phyloP scores from a whole-genome alignment of 108 stramenopile species.

The Cyclotella sp. region DNA sequence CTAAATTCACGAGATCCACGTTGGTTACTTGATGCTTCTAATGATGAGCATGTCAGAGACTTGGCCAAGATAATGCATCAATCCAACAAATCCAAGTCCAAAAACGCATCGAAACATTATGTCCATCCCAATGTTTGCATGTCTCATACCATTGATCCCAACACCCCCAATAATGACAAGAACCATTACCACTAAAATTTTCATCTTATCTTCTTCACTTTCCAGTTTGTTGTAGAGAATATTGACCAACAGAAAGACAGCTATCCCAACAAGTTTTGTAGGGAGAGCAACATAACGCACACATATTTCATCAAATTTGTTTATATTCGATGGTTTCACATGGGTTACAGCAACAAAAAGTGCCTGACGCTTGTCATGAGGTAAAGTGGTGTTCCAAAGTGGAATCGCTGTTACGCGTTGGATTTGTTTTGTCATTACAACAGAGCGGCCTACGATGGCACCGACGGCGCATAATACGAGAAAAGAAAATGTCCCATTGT shows the following conservation, averaged over 20 bases:
- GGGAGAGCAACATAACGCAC: constrained; percentile 33
- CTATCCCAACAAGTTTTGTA: constrained; percentile 22
- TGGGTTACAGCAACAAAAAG: constrained; percentile 40
- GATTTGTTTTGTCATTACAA: constrained; percentile 44
- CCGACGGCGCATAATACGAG: constrained; percentile 13
- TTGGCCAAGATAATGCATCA: constrained; percentile 35
- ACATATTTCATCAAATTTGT: constrained; percentile 41
- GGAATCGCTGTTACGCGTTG: constrained; percentile 40
- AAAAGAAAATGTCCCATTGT: constrained; percentile 20
- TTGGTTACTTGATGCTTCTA: constrained; percentile 21
- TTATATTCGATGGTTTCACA: constrained; percentile 42
- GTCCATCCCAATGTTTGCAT: constrained; percentile 27
- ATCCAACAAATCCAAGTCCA: constrained; percentile 40
- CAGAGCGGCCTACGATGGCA: constrained; percentile 20
- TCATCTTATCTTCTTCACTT: constrained; percentile 30
- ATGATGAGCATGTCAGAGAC: constrained; percentile 42
- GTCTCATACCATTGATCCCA: constrained; percentile 39
- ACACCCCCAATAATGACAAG: constrained; percentile 35
- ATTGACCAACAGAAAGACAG: constrained; percentile 17
- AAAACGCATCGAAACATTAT: constrained; percentile 34
- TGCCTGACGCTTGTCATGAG: constrained; percentile 45
- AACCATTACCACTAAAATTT: constrained; percentile 26
- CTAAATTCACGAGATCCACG: too few species aligned
- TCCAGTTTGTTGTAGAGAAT: constrained; percentile 26
- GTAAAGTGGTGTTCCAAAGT: constrained; percentile 38